Evolutionary conservation across 257 asterid genomes (phyloP), one percentile per base, ranked within the genome.

Genomic region (Ilex asprella): DNA sequence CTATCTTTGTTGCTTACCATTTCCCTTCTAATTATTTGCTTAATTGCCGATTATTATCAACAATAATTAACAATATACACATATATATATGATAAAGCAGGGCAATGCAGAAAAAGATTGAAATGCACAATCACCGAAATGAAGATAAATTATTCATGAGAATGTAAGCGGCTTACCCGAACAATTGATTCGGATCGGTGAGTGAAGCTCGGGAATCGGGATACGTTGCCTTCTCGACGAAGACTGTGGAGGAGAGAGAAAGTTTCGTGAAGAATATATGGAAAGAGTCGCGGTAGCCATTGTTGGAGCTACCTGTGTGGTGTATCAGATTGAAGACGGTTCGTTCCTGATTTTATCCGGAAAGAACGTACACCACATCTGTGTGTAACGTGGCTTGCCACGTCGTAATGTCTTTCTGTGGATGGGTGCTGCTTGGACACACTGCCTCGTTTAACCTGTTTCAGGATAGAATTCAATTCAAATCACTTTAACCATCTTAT

Each of bases 251-350:
- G 71, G 64, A 59, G 81, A 59, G 81, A 83, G 66, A 58, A 73
- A 16, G 64, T 70, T 77, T 32, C 75, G 90, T 6, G 79, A 74
- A 29, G 73, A 64, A 57, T 75, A 75, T 64, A 70, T 61, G 7
- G 86, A 76, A 77, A 84, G 78, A 2, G 41, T 3, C 5, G 8
- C 5, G 62, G 77, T 61, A 63, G 87, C 87, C 95, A 84, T 77
- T 63, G 54, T 67, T 64, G 57, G 41, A 35, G 27, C 27, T 21
- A 21, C 27, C 27, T 35, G 41, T 35, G 41, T 35, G 41, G 27
- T 21, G 27, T 21, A 21, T 60, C 41, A 16, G 8, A 31, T 63
- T 39, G 31, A 64, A 50, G 59, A 66, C 75, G 12, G 12, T 55
- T 64, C 70, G 66, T 70, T 79, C 61, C 80, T 81, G 75, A 78